phyloP scores from a whole-genome alignment of 2,329 filamentous ascomycete species.

The Colletotrichum acutatum region DNA sequence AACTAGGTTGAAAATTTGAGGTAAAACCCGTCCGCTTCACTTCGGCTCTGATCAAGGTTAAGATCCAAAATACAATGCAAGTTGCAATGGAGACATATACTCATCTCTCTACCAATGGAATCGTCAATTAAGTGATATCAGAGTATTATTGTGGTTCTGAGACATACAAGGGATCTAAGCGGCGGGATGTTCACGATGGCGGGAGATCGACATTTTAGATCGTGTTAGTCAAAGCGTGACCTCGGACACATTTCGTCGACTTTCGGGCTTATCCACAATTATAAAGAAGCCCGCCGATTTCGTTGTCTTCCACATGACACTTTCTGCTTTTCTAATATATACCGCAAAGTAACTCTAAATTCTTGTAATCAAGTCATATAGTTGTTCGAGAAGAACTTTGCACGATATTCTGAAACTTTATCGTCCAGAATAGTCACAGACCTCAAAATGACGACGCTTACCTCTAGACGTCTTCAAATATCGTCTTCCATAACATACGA shows the following conservation, averaged over 20 bases:
- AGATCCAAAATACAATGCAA: not conserved
- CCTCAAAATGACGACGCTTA: not conserved
- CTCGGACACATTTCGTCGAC: conserved; percentile 33
- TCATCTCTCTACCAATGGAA: too few species aligned
- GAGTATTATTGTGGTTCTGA: too few species aligned
- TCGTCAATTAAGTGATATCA: too few species aligned
- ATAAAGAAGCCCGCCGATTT: not conserved
- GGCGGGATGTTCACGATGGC: not conserved
- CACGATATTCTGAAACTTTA: too few species aligned
- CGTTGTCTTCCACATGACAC: not conserved
- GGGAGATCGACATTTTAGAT: not conserved
- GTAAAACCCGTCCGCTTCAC: not conserved
- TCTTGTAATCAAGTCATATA: too few species aligned
- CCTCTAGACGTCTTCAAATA: conserved; percentile 12
- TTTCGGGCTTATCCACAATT: not conserved
- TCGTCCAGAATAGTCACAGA: not conserved
- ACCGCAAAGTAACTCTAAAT: not conserved
- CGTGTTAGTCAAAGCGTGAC: not conserved
- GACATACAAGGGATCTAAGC: not conserved
- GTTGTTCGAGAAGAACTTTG: too few species aligned
- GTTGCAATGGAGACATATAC: too few species aligned
- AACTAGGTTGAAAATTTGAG: not conserved
- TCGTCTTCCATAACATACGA: conserved; percentile 27
- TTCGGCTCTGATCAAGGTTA: not conserved
- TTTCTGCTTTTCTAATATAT: too few species aligned